These are phyloP conservation scores for Aureobasidium subglaciale DNA, from an alignment of 2,329 filamentous ascomycete species.

Conservation along the genomic window DNA sequence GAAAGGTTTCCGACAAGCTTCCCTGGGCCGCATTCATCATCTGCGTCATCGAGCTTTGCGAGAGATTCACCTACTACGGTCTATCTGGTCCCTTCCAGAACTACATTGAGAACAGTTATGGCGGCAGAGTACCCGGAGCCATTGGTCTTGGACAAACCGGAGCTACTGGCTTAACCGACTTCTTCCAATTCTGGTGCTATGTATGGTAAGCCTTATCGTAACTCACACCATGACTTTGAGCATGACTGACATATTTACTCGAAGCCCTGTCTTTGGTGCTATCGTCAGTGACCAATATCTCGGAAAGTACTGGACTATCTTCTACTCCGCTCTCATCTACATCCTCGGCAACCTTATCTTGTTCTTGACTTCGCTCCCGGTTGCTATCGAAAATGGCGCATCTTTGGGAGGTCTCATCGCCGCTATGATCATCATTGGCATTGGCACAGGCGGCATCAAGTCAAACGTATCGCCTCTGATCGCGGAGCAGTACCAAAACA, in stretches of 20 bases:
- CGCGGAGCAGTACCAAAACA: slow-evolving; percentile 41
- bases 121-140: slow-evolving; percentile 33
- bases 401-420: slow-evolving; percentile 58
- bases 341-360: slow-evolving; percentile 61
- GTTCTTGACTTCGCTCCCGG: slow-evolving; percentile 57
- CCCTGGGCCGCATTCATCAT: slow-evolving; percentile 42
- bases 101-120: slow-evolving; percentile 40
- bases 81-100: slow-evolving; percentile 44
- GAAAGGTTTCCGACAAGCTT: slow-evolving; percentile 41
- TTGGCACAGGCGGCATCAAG: slow-evolving; percentile 76
- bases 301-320: slow-evolving; percentile 64
- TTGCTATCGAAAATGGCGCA: slow-evolving; percentile 52
- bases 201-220: no score
- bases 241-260: no score
- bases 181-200: slow-evolving; percentile 45
- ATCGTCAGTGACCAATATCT: slow-evolving; percentile 59
- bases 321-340: slow-evolving; percentile 57
- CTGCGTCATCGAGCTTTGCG: slow-evolving; percentile 44
- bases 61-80: slow-evolving; percentile 41
- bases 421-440: slow-evolving; percentile 60
- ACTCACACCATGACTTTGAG: no score
- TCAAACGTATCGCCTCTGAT: slow-evolving; percentile 58
- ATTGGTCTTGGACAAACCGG: slow-evolving; percentile 36
- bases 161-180: slow-evolving; percentile 40
- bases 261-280: slow-evolving; percentile 40